These are phyloP conservation scores for Zymoseptoria pseudotritici DNA, from an alignment of 2,329 filamentous ascomycete genomes.

Conservation along the genomic window DNA sequence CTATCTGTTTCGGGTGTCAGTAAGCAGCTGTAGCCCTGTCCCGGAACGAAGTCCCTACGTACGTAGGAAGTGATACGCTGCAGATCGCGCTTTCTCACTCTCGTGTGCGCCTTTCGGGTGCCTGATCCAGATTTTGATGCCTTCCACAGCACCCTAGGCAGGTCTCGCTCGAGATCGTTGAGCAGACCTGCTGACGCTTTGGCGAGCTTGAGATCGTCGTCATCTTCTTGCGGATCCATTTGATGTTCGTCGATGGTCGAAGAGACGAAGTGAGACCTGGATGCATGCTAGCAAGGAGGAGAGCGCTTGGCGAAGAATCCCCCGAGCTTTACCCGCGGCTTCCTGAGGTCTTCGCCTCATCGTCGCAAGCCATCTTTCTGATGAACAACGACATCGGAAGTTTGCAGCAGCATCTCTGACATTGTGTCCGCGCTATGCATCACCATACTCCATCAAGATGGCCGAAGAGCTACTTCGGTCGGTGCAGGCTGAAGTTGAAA, in stretches of 20 bases:
- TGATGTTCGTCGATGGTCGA: background rate
- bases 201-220: conserved; percentile 40
- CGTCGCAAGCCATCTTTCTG: background rate
- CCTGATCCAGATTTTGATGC: conserved; percentile 15
- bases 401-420: background rate
- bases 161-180: conserved; percentile 31
- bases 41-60: conserved; percentile 5
- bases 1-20: conserved; percentile 45
- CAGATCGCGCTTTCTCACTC: conserved; percentile 35
- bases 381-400: background rate
- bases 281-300: background rate
- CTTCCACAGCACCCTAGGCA: conserved; percentile 39
- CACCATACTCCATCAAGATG: background rate
- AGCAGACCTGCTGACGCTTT: conserved; percentile 34
- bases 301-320: background rate
- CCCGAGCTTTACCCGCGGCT: background rate
- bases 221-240: conserved; percentile 27
- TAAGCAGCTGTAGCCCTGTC: background rate
- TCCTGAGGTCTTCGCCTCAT: background rate
- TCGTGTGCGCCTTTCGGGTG: conserved; percentile 28
- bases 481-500: background rate
- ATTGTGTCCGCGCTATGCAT: background rate
- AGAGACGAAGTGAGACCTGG: background rate
- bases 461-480: background rate
- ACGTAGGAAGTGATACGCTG: conserved; percentile 33